These are phyloP conservation scores for Tricholoma hemisulphureum DNA, from an alignment of 768 basidiomycete genomes.

Conservation along the genomic window DNA sequence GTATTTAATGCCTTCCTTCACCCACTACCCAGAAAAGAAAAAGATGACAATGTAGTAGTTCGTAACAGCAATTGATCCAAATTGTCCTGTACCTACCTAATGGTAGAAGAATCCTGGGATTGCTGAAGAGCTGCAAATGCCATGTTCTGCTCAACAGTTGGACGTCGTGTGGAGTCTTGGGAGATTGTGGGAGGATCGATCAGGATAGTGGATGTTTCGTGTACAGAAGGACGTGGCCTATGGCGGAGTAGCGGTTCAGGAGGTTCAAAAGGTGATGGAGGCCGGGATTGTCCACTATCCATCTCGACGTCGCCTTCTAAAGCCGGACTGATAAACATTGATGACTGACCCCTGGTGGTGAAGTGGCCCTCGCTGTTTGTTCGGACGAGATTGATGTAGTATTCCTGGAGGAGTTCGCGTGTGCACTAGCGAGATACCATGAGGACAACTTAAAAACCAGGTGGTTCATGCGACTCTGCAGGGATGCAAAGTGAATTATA, in stretches of 20 bases:
- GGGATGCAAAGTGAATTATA: slow-evolving; percentile 12
- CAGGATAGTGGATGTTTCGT: slow-evolving; percentile 42
- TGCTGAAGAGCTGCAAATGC: slow-evolving; percentile 71
- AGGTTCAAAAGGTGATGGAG: slow-evolving; percentile 45
- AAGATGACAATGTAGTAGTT: slow-evolving; percentile 13
- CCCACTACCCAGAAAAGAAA: slow-evolving; percentile 2
- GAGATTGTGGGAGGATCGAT: slow-evolving; percentile 38
- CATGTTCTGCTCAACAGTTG: slow-evolving; percentile 83
- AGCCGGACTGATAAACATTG: slow-evolving; percentile 35
- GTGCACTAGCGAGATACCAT: slow-evolving; percentile 65
- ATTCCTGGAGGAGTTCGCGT: slow-evolving; percentile 85
- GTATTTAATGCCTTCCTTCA: slow-evolving; percentile 20
- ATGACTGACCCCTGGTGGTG: slow-evolving; percentile 46
- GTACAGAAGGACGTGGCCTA: slow-evolving; percentile 24
- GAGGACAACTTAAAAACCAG: slow-evolving; percentile 24
- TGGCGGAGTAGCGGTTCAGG: slow-evolving; percentile 25
- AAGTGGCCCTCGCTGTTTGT: slow-evolving; percentile 70
- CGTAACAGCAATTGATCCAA: slow-evolving; percentile 6
- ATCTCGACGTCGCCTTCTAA: slow-evolving; percentile 58
- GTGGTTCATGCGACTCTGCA: slow-evolving; percentile 11
- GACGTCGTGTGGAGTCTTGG: slow-evolving; percentile 49
- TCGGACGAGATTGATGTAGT: slow-evolving; percentile 90
- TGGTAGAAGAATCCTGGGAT: slow-evolving; percentile 36
- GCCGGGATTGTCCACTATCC: slow-evolving; percentile 52
- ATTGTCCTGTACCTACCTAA: slow-evolving; percentile 7